These are phyloP conservation scores for Yamadazyma scolyti DNA, from an alignment of 805 yeast genomes.

Conservation along the genomic window DNA sequence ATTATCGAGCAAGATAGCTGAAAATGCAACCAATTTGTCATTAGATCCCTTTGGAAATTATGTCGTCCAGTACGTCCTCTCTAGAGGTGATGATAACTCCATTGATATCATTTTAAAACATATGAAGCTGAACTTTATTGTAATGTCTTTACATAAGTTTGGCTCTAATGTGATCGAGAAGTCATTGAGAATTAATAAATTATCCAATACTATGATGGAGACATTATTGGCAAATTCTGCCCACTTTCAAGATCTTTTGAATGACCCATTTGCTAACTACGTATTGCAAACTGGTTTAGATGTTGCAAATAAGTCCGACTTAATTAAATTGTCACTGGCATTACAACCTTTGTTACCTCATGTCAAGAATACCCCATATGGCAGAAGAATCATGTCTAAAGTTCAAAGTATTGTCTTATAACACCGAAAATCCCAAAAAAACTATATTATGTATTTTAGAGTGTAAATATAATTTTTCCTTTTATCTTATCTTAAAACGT, in stretches of 20 bases:
- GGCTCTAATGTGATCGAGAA: conserved; percentile 61
- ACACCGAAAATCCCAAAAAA: not conserved
- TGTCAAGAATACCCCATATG: conserved; percentile 89
- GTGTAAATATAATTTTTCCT: conserved; percentile 8
- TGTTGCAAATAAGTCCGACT: conserved; percentile 49
- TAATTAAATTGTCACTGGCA: conserved; percentile 50
- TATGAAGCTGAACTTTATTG: conserved; percentile 33
- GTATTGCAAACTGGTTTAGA: conserved; percentile 58
- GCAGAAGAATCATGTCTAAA: conserved; percentile 85
- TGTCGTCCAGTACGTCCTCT: conserved; percentile 87
- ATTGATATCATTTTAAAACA: conserved; percentile 31
- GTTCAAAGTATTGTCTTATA: conserved; percentile 21
- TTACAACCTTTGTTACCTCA: conserved; percentile 75
- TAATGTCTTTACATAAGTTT: conserved; percentile 55
- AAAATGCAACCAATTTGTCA: conserved; percentile 64
- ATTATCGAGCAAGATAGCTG: conserved; percentile 65
- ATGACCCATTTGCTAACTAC: conserved; percentile 59
- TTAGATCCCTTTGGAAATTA: conserved; percentile 96
- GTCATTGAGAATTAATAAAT: conserved; percentile 44
- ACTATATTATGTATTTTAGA: conserved; percentile 4
- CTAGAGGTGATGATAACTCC: conserved; percentile 40
- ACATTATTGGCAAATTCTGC: conserved; percentile 35
- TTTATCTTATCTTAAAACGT: too few relatives aligned
- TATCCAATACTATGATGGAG: conserved; percentile 43
- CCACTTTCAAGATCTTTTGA: conserved; percentile 41